phyloP scores from a whole-genome alignment of 257 asterid species.

The Ballota nigra region DNA sequence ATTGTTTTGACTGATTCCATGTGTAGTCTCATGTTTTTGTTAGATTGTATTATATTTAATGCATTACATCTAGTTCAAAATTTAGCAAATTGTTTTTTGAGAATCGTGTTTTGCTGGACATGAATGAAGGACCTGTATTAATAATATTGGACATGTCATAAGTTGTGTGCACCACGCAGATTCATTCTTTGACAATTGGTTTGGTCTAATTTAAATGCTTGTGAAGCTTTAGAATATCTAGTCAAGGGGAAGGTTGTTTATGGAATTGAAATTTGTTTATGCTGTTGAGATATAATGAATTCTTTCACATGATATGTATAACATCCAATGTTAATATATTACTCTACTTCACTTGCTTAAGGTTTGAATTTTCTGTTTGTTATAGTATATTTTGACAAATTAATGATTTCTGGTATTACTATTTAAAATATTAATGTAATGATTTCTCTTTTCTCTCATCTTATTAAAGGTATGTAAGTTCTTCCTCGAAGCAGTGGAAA shows the following conservation, averaged over 20 bases:
- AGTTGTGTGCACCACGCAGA: neutral
- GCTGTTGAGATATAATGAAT: neutral
- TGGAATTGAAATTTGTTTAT: conserved; percentile 5
- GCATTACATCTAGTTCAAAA: neutral
- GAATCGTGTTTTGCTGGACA: neutral
- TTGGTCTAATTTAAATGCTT: neutral
- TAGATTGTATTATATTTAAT: neutral
- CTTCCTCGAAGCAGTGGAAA: conserved; percentile 98
- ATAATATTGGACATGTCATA: neutral
- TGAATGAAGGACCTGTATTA: conserved; percentile 9
- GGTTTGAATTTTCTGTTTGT: neutral
- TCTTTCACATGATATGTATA: conserved; percentile 2
- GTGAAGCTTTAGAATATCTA: neutral
- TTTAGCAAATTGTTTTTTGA: neutral
- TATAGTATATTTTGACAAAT: neutral
- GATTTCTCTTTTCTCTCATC: conserved; percentile 1
- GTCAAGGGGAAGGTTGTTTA: neutral
- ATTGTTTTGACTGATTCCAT: neutral
- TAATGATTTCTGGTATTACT: neutral
- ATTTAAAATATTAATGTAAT: neutral
- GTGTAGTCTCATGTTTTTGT: neutral
- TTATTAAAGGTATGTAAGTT: conserved; percentile 69
- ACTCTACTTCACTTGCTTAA: neutral
- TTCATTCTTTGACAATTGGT: neutral
- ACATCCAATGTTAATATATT: neutral